Evolutionary conservation across 352 stramenopile genomes (phyloP).

Genomic region (Phytophthora colocasiae): DNA sequence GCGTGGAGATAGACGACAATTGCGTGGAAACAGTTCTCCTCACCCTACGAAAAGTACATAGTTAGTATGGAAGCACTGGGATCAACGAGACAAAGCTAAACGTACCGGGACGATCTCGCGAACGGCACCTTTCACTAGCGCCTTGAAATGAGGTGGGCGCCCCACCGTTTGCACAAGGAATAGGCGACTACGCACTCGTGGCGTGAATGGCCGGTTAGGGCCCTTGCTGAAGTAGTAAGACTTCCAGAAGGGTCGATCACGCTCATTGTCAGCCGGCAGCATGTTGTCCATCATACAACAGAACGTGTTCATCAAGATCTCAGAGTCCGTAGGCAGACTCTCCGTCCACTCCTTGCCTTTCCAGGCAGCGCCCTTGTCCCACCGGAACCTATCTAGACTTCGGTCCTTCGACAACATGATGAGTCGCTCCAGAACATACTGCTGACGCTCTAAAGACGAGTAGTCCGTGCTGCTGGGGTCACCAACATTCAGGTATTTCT

Average conservation of each 20-base stretch:
- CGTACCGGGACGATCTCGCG: slow-evolving; percentile 85
- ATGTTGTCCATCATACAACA: slow-evolving; percentile 91
- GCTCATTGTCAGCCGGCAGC: slow-evolving; percentile 76
- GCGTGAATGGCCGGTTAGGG: slow-evolving; percentile 77
- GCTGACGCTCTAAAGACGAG: slow-evolving; percentile 78
- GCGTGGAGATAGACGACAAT: slow-evolving; percentile 87
- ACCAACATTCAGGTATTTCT: slow-evolving; percentile 89
- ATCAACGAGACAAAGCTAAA: neutral
- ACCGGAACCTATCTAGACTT: slow-evolving; percentile 84
- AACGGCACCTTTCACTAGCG: slow-evolving; percentile 76
- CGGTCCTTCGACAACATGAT: slow-evolving; percentile 90
- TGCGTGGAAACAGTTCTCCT: slow-evolving; percentile 87
- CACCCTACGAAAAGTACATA: slow-evolving; percentile 49
- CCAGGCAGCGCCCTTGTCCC: slow-evolving; percentile 82
- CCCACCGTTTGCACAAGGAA: slow-evolving; percentile 81
- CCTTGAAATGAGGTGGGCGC: slow-evolving; percentile 86
- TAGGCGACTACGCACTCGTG: slow-evolving; percentile 69
- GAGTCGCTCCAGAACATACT: slow-evolving; percentile 85
- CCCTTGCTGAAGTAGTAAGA: slow-evolving; percentile 82
- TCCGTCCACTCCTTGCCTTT: slow-evolving; percentile 90
- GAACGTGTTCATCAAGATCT: slow-evolving; percentile 91
- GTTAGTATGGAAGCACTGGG: neutral
- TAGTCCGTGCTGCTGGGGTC: slow-evolving; percentile 75
- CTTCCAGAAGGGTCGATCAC: slow-evolving; percentile 84
- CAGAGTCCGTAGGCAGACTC: slow-evolving; percentile 75